These are phyloP conservation scores for Pseudocercospora crystallina DNA, from an alignment of 2,329 filamentous ascomycete genomes.

Conservation along the genomic window DNA sequence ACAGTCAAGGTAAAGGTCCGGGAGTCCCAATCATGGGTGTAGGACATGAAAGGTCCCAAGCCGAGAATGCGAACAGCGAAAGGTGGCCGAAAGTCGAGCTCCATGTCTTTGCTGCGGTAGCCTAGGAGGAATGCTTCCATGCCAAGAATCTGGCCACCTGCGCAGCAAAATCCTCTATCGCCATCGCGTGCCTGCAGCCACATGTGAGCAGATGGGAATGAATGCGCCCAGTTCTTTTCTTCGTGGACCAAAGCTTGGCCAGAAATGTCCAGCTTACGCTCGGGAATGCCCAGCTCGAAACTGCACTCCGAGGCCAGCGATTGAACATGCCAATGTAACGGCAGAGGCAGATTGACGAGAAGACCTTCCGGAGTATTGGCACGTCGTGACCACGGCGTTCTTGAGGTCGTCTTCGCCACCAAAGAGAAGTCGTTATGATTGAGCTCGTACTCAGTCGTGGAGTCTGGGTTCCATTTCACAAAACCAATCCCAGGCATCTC, in stretches of 20 bases:
- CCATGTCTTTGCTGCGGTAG: constrained; percentile 40
- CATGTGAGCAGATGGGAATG: constrained; percentile 47
- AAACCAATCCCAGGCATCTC: constrained; percentile 42
- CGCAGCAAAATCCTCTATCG: constrained; percentile 34
- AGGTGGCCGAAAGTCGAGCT: constrained; percentile 47
- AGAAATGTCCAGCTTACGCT: constrained; percentile 26
- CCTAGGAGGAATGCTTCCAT: constrained; percentile 49
- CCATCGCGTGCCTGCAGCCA: constrained; percentile 41
- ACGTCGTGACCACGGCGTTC: constrained; percentile 40
- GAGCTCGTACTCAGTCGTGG: constrained; percentile 40
- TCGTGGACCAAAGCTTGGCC: constrained; percentile 46
- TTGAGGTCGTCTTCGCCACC: constrained; percentile 39
- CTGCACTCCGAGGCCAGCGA: constrained; percentile 43
- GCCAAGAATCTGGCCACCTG: constrained; percentile 42
- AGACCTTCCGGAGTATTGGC: constrained; percentile 46
- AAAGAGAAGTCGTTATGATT: constrained; percentile 40
- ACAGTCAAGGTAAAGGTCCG: constrained; percentile 42
- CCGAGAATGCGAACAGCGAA: constrained; percentile 41
- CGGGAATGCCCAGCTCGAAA: constrained; percentile 42
- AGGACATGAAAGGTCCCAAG: constrained; percentile 44
- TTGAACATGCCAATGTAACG: constrained; percentile 54
- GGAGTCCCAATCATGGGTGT: constrained; percentile 41
- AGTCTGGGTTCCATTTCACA: constrained; percentile 38
- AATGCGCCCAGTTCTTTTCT: constrained; percentile 54
- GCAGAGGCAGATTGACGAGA: constrained; percentile 48